Base-by-base conservation (phyloP, 2,329 filamentous ascomycete species). In the Alternaria gaisen region DNA sequence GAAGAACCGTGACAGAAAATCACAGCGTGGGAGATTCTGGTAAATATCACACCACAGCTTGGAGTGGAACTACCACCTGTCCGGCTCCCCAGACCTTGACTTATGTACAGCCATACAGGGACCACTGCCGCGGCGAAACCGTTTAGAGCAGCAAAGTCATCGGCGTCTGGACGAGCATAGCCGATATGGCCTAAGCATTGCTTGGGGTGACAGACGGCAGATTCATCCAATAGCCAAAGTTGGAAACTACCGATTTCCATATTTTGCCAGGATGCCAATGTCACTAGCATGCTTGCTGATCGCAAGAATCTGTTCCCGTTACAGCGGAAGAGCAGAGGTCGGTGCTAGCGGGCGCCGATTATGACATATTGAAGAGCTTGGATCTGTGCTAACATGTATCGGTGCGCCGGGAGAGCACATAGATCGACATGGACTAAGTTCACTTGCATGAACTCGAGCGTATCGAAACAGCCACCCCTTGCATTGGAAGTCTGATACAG, bases 1-100 rank as follows among this genome's bases (percentile, higher is more conserved):
- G 53, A 50, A 24, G 26, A 36, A 60, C 54, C 52, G 53, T 50
- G 40, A 40, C 41, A 58, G 36, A 44, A 44, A 60, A 34, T 47
- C 53, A 47, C 32, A 56, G 50, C 41, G 53, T 41, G 53, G 58
- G 51, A 20, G 53, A 56, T 38, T 24, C 48, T 61, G 41, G 44
- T 69, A 68, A 24, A 72, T 71, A 70, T 66, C 56, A 64, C 48
- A 65, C 53, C 28, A 44, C 42, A 57, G 14, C 26, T 28, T 34
- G 30, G 32, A 52, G 32, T 50, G 46, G 47, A 47, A 60, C 20
- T 55, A 46, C 51, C 41, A 43, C 58, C 66, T 65, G 50, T 68
- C 58, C 69, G 69, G 68, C 58, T 71, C 70, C 67, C 71, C 69
- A 67, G 66, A 44, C 48, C 26, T n/a, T 53, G 42, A 53, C 43